A percentile compares a stretch with the other conserved stretches of the same genome.
Conservation (phyloP, 495 filamentous ascomycete genomes). For the Neurospora sp. region DNA sequence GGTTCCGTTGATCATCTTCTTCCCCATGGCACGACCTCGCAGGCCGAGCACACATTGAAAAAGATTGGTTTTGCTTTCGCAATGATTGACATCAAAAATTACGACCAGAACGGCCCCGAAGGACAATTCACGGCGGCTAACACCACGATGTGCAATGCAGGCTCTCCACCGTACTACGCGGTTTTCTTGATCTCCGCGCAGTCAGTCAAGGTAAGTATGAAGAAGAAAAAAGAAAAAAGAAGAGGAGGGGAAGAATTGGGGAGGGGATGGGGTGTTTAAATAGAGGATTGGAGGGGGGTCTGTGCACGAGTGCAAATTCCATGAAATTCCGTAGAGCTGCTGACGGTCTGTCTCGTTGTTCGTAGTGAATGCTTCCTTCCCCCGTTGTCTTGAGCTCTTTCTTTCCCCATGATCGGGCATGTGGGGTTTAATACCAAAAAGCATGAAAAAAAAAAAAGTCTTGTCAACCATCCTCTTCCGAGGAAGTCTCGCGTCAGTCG, state of each 20-base stretch:
- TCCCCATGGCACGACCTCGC: neutral
- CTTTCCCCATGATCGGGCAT: neutral
- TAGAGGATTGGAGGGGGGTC: neutral
- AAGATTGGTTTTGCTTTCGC: neutral
- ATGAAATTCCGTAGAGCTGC: neutral
- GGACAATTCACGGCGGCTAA: neutral
- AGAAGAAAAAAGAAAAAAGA: neutral
- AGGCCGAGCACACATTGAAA: neutral
- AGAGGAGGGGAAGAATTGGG: neutral
- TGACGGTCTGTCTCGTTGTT: neutral
- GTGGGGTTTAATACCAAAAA: neutral
- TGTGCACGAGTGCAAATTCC: neutral
- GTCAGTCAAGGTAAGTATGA: neutral
- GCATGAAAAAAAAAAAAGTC: neutral
- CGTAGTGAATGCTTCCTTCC: too few species aligned
- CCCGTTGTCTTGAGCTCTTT: neutral
- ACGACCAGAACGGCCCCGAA: neutral
- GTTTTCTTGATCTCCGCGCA: neutral
- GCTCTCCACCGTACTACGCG: neutral
- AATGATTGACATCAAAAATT: neutral
- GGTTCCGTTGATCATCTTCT: neutral
- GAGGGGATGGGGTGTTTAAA: neutral
- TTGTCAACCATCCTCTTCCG: neutral
- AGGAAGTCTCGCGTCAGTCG: neutral
- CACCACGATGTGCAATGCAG: neutral